Conservation (phyloP, 2,329 filamentous ascomycete genomes). For the Penicillium sp. region DNA sequence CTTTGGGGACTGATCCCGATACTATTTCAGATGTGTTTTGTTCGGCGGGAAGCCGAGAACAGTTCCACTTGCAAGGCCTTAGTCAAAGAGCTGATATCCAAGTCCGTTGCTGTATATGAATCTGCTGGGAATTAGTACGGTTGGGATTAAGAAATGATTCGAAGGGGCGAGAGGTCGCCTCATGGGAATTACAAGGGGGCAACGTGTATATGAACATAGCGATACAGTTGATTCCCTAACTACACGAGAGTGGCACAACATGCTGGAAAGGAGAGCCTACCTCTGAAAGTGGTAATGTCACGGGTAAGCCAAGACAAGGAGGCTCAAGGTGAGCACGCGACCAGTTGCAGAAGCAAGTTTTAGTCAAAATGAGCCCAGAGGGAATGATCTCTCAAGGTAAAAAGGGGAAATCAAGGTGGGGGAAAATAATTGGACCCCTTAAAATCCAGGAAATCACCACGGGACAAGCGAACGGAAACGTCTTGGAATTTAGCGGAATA, state of each 20-base stretch:
- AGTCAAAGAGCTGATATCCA: slow-evolving; percentile 25
- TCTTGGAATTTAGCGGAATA: slow-evolving; percentile 7
- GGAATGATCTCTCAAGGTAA: neutral
- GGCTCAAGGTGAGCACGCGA: slow-evolving; percentile 6
- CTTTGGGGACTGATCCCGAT: slow-evolving; percentile 28
- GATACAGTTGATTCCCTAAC: slow-evolving; percentile 11
- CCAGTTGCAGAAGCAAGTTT: slow-evolving; percentile 3
- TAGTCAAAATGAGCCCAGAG: neutral
- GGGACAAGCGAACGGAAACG: slow-evolving; percentile 22
- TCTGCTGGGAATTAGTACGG: slow-evolving; percentile 29
- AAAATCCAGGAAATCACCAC: slow-evolving; percentile 2
- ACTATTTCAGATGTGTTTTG: slow-evolving; percentile 27
- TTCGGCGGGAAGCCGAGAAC: slow-evolving; percentile 20
- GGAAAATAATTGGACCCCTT: slow-evolving; percentile 15
- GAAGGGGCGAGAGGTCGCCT: slow-evolving; percentile 1
- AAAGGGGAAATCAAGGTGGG: slow-evolving; percentile 16
- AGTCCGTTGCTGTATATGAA: slow-evolving; percentile 25
- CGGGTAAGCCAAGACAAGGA: slow-evolving; percentile 6
- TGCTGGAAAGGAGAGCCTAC: slow-evolving; percentile 27
- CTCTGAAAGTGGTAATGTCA: slow-evolving; percentile 10
- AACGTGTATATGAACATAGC: slow-evolving; percentile 7
- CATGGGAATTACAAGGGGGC: slow-evolving; percentile 10
- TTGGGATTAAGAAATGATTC: slow-evolving; percentile 8
- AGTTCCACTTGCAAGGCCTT: slow-evolving; percentile 22
- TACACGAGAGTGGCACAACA: slow-evolving; percentile 7